phyloP scores from a whole-genome alignment of 805 yeast species.

The Metschnikowia noctiluminum region DNA sequence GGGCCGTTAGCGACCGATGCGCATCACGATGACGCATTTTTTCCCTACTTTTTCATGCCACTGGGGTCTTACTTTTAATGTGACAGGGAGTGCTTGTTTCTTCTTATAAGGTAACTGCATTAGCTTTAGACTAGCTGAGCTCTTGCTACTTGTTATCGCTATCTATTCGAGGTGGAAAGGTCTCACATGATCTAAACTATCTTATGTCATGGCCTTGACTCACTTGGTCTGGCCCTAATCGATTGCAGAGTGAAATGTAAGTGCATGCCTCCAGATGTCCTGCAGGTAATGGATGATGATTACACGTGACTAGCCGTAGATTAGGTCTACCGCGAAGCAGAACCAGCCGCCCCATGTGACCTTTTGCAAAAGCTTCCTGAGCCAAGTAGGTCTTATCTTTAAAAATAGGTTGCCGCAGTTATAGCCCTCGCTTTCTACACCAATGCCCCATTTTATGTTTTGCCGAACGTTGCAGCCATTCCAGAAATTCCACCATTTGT shows the following conservation, averaged over 20 bases:
- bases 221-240: no score
- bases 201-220: no score
- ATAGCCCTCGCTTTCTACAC: slow-evolving; percentile 83
- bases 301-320: slow-evolving; percentile 37
- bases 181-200: no score
- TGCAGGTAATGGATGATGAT: no score
- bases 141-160: no score
- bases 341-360: slow-evolving; percentile 62
- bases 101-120: no score
- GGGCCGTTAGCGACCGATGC: neutral
- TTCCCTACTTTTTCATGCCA: neutral
- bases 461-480: slow-evolving; percentile 76
- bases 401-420: slow-evolving; percentile 69
- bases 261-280: no score
- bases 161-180: no score
- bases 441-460: slow-evolving; percentile 76
- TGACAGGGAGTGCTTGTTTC: no score
- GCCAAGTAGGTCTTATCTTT: slow-evolving; percentile 49
- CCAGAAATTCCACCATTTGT: slow-evolving; percentile 92
- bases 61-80: no score
- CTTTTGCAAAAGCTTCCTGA: slow-evolving; percentile 46
- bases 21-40: slow-evolving; percentile 1
- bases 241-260: no score
- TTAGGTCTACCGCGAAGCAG: slow-evolving; percentile 50
- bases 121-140: no score